Evolutionary conservation across 495 filamentous ascomycete genomes (phyloP), one percentile per base, ranked within the genome.

Genomic region (Trichoderma gamsii): DNA sequence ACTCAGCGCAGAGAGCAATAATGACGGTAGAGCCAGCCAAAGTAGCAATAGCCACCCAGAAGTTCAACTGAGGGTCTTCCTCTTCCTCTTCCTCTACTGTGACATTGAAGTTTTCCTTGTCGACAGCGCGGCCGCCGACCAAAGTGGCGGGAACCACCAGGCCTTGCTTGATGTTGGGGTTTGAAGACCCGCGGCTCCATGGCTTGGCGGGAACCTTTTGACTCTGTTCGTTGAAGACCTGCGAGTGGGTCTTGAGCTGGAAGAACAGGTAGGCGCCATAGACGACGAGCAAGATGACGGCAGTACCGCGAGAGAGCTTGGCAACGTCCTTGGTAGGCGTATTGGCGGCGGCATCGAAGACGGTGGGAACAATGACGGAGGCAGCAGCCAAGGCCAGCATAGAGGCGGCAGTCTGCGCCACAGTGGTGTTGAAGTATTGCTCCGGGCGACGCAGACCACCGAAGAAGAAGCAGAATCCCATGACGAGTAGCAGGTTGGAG

Each of bases 381-480:
- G 84, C 89, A 15, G 96, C 90, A 18, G 90, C 89, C 23, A 97
- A 79, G 3, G 92, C 87, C 2, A 97, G 82, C 16, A 97, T 77
- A 78, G 87, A 91, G 35, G 92, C 87, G 1, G 93, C 92, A 0
- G 93, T 97, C 75, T 96, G 92, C 1, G 93, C 93, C n/a, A 97
- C 93, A 3, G 89, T 91, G 2, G 90, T 86, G 79, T 97, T 97
- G 84, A 97, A 97, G 75, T 86, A 88, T 71, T 97, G 93, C 73
- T 97, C 90, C 41, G 85, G 70, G 25, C 93, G 87, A 64, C 89
- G 87, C 63, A 95, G 75, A 38, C 93, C 93, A 41, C 93, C 93
- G 65, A 90, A 90, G 79, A 96, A 92, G 82, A 97, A 97, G 74
- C 88, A 93, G 89, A 95, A 93, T 21, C 93, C 93, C 80, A 97